phyloP scores from a whole-genome alignment of 2,329 filamentous ascomycete genomes.

The Furcasterigmium sp. region DNA sequence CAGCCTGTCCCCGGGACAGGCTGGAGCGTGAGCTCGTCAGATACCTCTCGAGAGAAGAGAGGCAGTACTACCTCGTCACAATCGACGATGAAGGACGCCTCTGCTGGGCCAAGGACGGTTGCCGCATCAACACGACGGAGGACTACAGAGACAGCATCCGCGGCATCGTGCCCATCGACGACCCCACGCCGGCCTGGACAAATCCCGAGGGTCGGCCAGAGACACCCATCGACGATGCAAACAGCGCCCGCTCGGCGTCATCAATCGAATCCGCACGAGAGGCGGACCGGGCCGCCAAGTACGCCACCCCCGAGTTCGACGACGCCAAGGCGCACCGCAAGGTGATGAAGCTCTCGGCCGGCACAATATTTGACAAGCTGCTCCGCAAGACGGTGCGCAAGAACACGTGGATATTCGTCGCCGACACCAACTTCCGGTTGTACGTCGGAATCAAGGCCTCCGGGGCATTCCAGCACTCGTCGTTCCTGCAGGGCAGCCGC shows the following conservation, averaged over 20 bases:
- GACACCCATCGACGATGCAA: constrained; percentile 6
- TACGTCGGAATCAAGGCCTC: constrained; percentile 89
- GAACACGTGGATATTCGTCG: constrained; percentile 92
- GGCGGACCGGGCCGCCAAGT: constrained; percentile 57
- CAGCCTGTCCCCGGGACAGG: constrained; percentile 65
- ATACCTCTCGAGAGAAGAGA: constrained; percentile 78
- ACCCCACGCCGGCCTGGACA: constrained; percentile 50
- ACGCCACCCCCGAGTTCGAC: constrained; percentile 59
- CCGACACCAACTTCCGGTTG: constrained; percentile 76
- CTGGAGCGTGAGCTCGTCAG: constrained; percentile 76
- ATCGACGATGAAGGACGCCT: constrained; percentile 70
- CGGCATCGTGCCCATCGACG: constrained; percentile 61
- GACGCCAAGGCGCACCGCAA: constrained; percentile 50
- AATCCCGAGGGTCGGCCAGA: constrained; percentile 21
- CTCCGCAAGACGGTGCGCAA: constrained; percentile 74
- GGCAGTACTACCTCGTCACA: constrained; percentile 72
- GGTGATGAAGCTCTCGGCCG: constrained; percentile 60
- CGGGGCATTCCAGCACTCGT: constrained; percentile 86
- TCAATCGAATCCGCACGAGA: constrained; percentile 43
- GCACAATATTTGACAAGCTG: constrained; percentile 72
- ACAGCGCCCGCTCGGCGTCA: constrained; percentile 25
- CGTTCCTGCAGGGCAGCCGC: constrained; percentile 77
- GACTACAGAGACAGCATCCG: constrained; percentile 75
- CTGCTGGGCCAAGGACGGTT: constrained; percentile 82
- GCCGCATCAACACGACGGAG: constrained; percentile 69